phyloP scores from a whole-genome alignment of 441 rosid genomes.

The Euphorbia celastroides region DNA sequence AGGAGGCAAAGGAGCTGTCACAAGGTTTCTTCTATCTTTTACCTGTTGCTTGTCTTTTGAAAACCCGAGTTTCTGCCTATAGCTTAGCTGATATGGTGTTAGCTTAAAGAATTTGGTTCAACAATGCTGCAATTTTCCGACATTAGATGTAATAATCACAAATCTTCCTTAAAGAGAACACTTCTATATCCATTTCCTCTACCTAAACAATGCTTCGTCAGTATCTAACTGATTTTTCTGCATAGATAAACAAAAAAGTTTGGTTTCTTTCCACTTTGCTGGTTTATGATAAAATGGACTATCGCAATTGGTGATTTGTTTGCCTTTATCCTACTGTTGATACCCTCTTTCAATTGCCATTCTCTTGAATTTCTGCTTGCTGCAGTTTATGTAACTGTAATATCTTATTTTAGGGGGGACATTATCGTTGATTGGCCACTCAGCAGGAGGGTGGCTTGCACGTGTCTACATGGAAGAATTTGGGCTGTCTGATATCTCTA shows the following conservation, averaged over 20 bases:
- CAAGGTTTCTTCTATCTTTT: constrained; percentile 38
- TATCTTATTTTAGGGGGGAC: constrained; percentile 40
- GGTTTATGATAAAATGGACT: not conserved
- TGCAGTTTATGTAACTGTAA: not conserved
- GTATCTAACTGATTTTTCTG: not conserved
- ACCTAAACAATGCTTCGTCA: not conserved
- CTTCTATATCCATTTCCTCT: not conserved
- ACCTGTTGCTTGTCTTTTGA: not conserved
- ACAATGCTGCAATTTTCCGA: not conserved
- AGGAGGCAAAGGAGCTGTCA: constrained; percentile 58
- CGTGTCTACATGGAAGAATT: constrained; percentile 85
- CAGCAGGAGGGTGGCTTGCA: constrained; percentile 98
- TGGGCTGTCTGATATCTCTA: constrained; percentile 49
- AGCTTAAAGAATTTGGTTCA: not conserved
- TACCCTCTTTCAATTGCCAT: constrained; percentile 1
- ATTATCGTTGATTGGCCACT: constrained; percentile 80
- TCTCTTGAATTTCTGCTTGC: not conserved
- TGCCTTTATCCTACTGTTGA: not conserved
- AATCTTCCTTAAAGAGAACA: not conserved
- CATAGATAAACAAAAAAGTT: not conserved
- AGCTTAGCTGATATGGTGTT: not conserved
- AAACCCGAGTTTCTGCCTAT: not conserved
- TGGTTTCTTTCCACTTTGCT: not conserved
- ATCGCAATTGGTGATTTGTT: not conserved
- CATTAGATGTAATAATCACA: too few relatives aligned